Conservation (phyloP, 768 basidiomycete species). For the Tubosaeta brunneosetosa region DNA sequence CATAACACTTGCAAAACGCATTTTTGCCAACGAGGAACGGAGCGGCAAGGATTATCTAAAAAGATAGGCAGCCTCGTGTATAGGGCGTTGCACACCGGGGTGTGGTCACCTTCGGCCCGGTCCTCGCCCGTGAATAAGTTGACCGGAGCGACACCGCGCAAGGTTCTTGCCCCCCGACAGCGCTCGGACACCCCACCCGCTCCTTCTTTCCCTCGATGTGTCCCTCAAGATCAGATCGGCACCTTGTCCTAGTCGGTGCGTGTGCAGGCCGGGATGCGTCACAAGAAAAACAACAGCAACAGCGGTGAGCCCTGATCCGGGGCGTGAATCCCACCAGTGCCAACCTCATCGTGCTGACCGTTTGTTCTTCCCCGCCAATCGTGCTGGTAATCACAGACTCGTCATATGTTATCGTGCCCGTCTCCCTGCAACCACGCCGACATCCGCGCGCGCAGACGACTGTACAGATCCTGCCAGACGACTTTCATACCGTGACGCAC, state of each 20-base stretch:
- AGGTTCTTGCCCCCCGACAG: too few species aligned
- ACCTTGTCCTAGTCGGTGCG: not conserved
- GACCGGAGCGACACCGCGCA: too few species aligned
- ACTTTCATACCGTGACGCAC: constrained; percentile 28
- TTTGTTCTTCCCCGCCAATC: not conserved
- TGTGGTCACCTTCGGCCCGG: not conserved
- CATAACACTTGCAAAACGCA: constrained; percentile 23
- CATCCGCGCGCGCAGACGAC: constrained; percentile 29
- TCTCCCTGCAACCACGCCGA: too few species aligned
- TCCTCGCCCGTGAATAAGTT: not conserved
- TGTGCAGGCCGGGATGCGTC: constrained; percentile 15
- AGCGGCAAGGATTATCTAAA: constrained; percentile 10
- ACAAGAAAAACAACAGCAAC: constrained; percentile 23
- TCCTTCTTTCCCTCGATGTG: not conserved
- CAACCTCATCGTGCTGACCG: constrained; percentile 5
- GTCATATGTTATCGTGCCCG: not conserved
- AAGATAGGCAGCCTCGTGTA: constrained; percentile 25
- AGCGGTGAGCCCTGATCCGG: constrained; percentile 22
- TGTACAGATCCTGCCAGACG: constrained; percentile 27
- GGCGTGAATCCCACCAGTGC: too few species aligned
- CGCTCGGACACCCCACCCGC: not conserved
- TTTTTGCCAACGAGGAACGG: constrained; percentile 17
- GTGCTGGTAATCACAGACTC: constrained; percentile 21
- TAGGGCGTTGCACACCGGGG: constrained; percentile 15
- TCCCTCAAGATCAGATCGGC: constrained; percentile 1